Conservation (phyloP, 2,329 filamentous ascomycete genomes). For the Fusarium paranaense region DNA sequence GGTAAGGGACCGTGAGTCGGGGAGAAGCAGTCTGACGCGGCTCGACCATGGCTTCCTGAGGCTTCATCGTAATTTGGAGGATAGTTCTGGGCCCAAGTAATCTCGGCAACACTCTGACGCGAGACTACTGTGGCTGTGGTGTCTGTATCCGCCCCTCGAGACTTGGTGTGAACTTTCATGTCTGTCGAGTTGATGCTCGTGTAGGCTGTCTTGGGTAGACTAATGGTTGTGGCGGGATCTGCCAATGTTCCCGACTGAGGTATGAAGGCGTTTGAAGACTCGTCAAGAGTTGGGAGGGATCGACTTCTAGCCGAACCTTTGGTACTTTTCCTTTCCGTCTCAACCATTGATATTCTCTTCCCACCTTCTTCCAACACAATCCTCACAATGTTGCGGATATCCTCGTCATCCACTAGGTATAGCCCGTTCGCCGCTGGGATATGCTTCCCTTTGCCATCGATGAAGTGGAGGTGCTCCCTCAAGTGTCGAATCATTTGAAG, state of each 20-base stretch:
- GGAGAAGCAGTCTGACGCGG: conserved; percentile 38
- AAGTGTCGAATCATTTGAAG: conserved; percentile 30
- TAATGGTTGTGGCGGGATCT: conserved; percentile 51
- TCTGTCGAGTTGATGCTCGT: conserved; percentile 38
- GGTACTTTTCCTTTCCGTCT: conserved; percentile 7
- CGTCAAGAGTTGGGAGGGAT: conserved; percentile 35
- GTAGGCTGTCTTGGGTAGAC: conserved; percentile 47
- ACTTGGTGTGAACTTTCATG: conserved; percentile 36
- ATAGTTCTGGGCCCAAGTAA: conserved; percentile 43
- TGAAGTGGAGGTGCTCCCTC: conserved; percentile 26
- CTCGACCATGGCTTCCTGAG: conserved; percentile 14
- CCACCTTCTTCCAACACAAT: conserved; percentile 33
- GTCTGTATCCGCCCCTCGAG: conserved; percentile 27
- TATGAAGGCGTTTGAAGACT: conserved; percentile 38
- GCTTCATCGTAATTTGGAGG: conserved; percentile 3
- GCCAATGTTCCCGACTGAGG: conserved; percentile 37
- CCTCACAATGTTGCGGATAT: conserved; percentile 40
- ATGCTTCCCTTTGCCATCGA: conserved; percentile 22
- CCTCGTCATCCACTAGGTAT: conserved; percentile 39
- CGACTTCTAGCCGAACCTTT: conserved; percentile 10
- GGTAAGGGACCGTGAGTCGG: conserved; percentile 20
- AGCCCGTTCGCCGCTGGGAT: conserved; percentile 21
- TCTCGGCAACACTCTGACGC: conserved; percentile 45
- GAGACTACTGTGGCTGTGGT: conserved; percentile 47
- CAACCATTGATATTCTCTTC: conserved; percentile 1